Conservation (phyloP, 257 asterid genomes). For the Solanum acaule region DNA sequence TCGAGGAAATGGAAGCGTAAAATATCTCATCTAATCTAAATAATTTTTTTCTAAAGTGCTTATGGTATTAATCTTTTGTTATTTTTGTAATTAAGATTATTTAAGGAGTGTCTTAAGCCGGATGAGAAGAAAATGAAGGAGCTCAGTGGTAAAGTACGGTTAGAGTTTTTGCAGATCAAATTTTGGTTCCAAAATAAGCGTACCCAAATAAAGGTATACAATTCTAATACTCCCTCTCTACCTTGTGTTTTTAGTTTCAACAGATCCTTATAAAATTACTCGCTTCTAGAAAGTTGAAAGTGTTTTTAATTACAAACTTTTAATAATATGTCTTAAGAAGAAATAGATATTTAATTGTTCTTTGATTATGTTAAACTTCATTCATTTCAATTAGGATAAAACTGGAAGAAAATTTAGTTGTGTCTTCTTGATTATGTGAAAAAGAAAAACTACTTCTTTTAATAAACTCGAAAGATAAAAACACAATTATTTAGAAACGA, state of each 20-base stretch:
- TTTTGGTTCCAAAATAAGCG: neutral
- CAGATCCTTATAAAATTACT: neutral
- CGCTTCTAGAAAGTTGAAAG: neutral
- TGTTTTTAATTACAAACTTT: neutral
- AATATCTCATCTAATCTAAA: neutral
- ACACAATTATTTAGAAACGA: neutral
- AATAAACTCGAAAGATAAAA: neutral
- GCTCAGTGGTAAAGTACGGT: neutral
- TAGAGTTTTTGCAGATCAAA: neutral
- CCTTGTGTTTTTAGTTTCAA: neutral
- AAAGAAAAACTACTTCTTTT: neutral
- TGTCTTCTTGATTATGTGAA: neutral
- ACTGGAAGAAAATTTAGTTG: neutral
- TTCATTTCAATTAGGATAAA: neutral
- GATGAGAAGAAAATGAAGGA: neutral
- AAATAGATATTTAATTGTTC: neutral
- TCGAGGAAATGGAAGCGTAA: constrained; percentile 42
- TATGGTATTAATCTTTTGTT: neutral
- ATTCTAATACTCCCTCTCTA: neutral
- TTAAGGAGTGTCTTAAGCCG: neutral
- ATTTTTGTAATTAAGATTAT: neutral
- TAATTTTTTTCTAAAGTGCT: neutral
- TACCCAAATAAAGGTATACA: neutral
- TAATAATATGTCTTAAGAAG: neutral
- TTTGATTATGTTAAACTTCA: neutral